Conservation (phyloP, 2,329 filamentous ascomycete species). For the Rutstroemia sydowiana region DNA sequence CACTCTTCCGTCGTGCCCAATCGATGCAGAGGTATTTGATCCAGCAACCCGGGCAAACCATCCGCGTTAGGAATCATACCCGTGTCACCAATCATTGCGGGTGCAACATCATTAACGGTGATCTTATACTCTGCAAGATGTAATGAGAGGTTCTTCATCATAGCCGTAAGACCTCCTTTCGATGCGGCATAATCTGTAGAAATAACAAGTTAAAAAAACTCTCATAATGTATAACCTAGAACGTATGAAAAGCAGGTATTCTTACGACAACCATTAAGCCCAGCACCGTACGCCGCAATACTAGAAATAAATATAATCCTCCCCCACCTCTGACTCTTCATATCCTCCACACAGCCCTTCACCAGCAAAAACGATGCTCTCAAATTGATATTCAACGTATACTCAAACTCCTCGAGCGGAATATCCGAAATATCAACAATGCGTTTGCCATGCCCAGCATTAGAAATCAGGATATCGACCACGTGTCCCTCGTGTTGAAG, state of each 20-base stretch:
- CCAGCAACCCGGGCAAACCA: slow-evolving; percentile 20
- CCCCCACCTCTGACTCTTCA: slow-evolving; percentile 35
- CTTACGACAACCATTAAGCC: slow-evolving; percentile 25
- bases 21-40: slow-evolving; percentile 37
- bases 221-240: neutral
- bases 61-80: slow-evolving; percentile 35
- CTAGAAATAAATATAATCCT: slow-evolving; percentile 22
- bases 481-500: slow-evolving; percentile 42
- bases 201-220: neutral
- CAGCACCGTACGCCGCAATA: slow-evolving; percentile 21
- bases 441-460: slow-evolving; percentile 60
- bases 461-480: slow-evolving; percentile 54
- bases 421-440: slow-evolving; percentile 33
- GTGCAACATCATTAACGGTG: slow-evolving; percentile 41
- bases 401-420: slow-evolving; percentile 23
- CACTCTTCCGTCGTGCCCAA: slow-evolving; percentile 39
- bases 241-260: neutral
- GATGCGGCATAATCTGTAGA: slow-evolving; percentile 26
- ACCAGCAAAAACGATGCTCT: slow-evolving; percentile 23
- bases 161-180: slow-evolving; percentile 39
- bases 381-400: slow-evolving; percentile 24
- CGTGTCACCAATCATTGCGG: slow-evolving; percentile 39
- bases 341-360: slow-evolving; percentile 24
- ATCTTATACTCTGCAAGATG: slow-evolving; percentile 38
- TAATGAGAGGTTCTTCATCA: slow-evolving; percentile 39